Evolutionary conservation across 2,329 filamentous ascomycete genomes (phyloP), one percentile per base, ranked within the genome.

Genomic region (Trematosphaeria pertusa): DNA sequence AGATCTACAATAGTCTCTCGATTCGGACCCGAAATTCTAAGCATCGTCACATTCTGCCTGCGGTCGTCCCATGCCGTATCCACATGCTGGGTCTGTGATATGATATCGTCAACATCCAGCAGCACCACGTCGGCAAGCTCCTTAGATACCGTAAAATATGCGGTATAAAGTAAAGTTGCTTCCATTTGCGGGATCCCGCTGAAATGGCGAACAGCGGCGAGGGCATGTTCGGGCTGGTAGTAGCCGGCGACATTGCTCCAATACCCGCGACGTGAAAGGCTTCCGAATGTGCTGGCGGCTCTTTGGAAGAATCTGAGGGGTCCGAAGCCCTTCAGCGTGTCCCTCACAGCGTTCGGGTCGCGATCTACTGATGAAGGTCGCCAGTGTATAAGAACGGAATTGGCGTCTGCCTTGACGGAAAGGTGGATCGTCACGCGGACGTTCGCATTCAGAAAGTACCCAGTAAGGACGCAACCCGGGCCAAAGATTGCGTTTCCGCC

Each of bases 161-260:
- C 38, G 7, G 37, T 49, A 12, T 41, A 52, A 15, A 43, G 19
- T 14, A 46, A 11, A 8, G 21, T 18, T 10, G 41, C 38, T 4
- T 49, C 50, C 1, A 43, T 10, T 7, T 37, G 11, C 9, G 21
- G 15, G 19, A 35, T 14, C 8, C 22, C 15, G 11, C 24, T 36
- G 32, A 44, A 37, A 24, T 39, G 30, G 20, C 36, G 39, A 17
- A 49, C 10, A 19, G 46, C 46, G 17, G 21, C 34, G 6, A 36
- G 46, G n/a, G 50, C 42, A 28, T 52, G 33, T 34, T 52, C 42
- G 11, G 50, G 38, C 12, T 33, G 37, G 30, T 43, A 43, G 32
- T 46, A 49, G 33, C 37, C 50, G 15, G 34, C 50, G 10, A 49
- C 43, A n/a, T 19, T 26, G 18, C 21, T 34, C 4, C 26, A 28